phyloP scores from a whole-genome alignment of 768 basidiomycete genomes.

The Phaeotremella skinneri region DNA sequence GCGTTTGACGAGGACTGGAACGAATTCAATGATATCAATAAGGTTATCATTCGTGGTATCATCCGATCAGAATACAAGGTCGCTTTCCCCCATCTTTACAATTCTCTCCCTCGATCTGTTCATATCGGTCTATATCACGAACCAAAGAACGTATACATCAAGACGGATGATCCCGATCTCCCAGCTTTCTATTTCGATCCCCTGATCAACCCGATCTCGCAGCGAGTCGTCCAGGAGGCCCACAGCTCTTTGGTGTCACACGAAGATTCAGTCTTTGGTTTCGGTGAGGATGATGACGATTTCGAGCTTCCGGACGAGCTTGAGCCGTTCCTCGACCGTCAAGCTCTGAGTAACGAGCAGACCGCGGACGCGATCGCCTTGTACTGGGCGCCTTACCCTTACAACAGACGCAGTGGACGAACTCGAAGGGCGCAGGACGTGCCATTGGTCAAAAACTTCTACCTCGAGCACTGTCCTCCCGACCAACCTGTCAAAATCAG shows the following conservation, averaged over 20 bases:
- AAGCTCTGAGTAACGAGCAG: conserved; percentile 78
- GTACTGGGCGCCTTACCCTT: conserved; percentile 98
- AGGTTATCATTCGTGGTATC: conserved; percentile 97
- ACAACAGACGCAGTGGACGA: conserved; percentile 83
- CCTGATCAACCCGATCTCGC: conserved; percentile 93
- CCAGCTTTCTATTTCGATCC: conserved; percentile 99
- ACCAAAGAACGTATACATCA: conserved; percentile 97
- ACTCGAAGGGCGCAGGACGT: conserved; percentile 94
- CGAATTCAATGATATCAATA: conserved; percentile 99
- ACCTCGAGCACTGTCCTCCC: conserved; percentile 95
- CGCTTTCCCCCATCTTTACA: conserved; percentile 97
- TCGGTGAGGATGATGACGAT: conserved; percentile 66
- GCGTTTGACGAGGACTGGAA: conserved; percentile 99
- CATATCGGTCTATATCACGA: conserved; percentile 80
- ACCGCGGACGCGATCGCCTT: conserved; percentile 96
- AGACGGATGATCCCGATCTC: conserved; percentile 98
- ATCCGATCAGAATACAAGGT: conserved; percentile 99
- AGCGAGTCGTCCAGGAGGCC: conserved; percentile 80
- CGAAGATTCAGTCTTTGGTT: conserved; percentile 90
- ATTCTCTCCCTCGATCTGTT: conserved; percentile 93
- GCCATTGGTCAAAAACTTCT: conserved; percentile 96
- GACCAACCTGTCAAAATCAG: conserved; percentile 96
- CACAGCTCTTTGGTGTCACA: conserved; percentile 78
- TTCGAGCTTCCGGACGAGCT: conserved; percentile 79
- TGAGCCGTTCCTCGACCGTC: conserved; percentile 74